Base-by-base conservation (phyloP, 352 stramenopile genomes). In the Globisporangium orthogonon region DNA sequence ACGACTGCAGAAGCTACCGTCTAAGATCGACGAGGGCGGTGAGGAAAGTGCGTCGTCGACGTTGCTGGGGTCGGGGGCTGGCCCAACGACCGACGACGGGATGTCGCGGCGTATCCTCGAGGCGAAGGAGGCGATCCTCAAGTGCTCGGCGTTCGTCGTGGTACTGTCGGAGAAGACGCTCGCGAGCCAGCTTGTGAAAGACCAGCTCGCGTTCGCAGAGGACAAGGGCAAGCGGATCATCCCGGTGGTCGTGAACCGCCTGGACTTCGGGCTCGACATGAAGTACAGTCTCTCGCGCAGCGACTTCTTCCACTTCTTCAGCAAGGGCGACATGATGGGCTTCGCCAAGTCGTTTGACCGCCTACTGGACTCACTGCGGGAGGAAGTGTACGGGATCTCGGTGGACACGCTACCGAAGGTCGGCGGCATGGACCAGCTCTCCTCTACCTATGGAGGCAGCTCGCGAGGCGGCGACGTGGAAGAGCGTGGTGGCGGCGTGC, bases 211-310 rank as follows among this genome's bases (percentile, higher is more conserved):
- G 13, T 94, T 91, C 48, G 84, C 81, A 0, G 84, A 94, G 60
- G 81, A 91, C 67, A 94, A 94, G 58, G 81, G 83, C 51, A 91
- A 91, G 62, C 80, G 74, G 30, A 90, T 94, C 50, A 62, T 91
- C 18, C 81, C 83, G 0, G 70, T 94, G 0, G 81, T 89, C 7
- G 74, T 86, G 0, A 87, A 91, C 46, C 69, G 63, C 37, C 70
- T 90, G 46, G 67, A 81, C 46, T 82, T 93, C 50, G 71, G 62
- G 11, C 66, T 91, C 30, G 83, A 89, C 39, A 74, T 89, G 58
- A 84, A 91, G 70, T 94, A 91, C 60, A 87, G 63, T n/a, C 70
- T 94, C 5, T 69, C 81, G 39, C 78, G 83, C 10, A 91, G 74
- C 52, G 74, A 89, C 14, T 90, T 94, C 56, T 87, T 75, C 61